A percentile compares a stretch with the other conserved stretches of the same genome.
Evolutionary conservation across 1,284 basidiomycete species (phyloP).

Genomic region (Xanthoconium separans): DNA sequence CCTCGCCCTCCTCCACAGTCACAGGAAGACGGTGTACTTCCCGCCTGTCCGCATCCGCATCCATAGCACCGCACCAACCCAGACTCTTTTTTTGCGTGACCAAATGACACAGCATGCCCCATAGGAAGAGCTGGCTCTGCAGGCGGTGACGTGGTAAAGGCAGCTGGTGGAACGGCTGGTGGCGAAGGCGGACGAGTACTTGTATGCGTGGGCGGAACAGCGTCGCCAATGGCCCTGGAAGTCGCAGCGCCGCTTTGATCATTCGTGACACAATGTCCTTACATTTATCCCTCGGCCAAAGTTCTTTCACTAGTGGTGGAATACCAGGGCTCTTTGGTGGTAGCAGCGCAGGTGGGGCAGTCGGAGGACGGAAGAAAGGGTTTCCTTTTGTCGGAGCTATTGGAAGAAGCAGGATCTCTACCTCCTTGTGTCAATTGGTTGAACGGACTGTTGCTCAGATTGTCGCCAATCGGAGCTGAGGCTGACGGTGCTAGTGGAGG

Average conservation of each 20-base stretch:
- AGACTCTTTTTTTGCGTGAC: conserved; percentile 66
- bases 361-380: conserved; percentile 57
- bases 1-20: conserved; percentile 58
- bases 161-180: conserved; percentile 24
- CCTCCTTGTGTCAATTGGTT: conserved; percentile 59
- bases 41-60: conserved; percentile 59
- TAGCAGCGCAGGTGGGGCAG: conserved; percentile 37
- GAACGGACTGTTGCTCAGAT: conserved; percentile 64
- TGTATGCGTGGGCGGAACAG: conserved; percentile 73
- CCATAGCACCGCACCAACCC: conserved; percentile 93
- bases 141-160: conserved; percentile 26
- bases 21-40: conserved; percentile 49
- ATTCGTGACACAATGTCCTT: conserved; percentile 77
- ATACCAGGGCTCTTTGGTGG: conserved; percentile 40
- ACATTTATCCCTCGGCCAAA: conserved; percentile 62
- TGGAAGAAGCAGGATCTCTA: conserved; percentile 29
- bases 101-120: conserved; percentile 23
- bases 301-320: conserved; percentile 63
- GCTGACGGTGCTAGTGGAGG: conserved; percentile 35
- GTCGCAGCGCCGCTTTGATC: conserved; percentile 76
- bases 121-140: conserved; percentile 26
- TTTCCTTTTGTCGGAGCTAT: conserved; percentile 38
- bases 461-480: conserved; percentile 33
- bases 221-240: conserved; percentile 74
- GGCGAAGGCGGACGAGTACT: conserved; percentile 41